phyloP scores from a whole-genome alignment of 768 basidiomycete species.

The Crucibulum laeve region DNA sequence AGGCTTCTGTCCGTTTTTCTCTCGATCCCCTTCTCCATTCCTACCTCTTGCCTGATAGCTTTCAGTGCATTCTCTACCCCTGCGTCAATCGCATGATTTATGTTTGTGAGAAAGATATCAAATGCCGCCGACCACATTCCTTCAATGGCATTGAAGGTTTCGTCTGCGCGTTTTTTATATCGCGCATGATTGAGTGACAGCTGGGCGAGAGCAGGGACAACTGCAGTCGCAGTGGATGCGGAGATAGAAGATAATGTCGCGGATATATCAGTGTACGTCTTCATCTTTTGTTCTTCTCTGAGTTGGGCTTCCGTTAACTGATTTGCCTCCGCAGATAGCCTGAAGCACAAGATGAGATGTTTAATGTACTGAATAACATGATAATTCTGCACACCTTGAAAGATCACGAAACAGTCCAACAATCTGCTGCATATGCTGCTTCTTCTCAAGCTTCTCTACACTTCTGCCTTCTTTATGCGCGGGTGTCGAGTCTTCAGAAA shows the following conservation, averaged over 20 bases:
- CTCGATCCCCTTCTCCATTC: conserved; percentile 13
- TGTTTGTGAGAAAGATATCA: conserved; percentile 33
- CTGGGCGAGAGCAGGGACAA: conserved; percentile 42
- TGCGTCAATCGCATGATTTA: conserved; percentile 31
- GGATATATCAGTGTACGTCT: conserved; percentile 46
- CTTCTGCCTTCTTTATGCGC: background rate
- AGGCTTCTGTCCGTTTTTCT: conserved; percentile 10
- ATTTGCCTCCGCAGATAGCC: conserved; percentile 41
- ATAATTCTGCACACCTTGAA: background rate
- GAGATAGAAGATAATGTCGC: conserved; percentile 42
- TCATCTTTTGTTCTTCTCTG: conserved; percentile 41
- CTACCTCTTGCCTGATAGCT: background rate
- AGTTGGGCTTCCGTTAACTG: conserved; percentile 37
- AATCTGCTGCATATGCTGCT: background rate
- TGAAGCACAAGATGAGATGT: background rate
- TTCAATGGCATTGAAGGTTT: conserved; percentile 33
- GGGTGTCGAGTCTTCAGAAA: too few species aligned
- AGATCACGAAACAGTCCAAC: background rate
- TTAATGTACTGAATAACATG: too few species aligned
- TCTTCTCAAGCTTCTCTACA: background rate
- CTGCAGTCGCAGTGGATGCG: conserved; percentile 31
- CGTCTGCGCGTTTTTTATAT: conserved; percentile 36
- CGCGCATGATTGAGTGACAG: conserved; percentile 38
- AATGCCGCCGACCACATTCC: conserved; percentile 45
- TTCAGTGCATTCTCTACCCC: conserved; percentile 26